A percentile compares a stretch with the other conserved stretches of the same genome.
These are phyloP conservation scores for Hortaea werneckii DNA, from an alignment of 2,329 filamentous ascomycete species.

Conservation along the genomic window DNA sequence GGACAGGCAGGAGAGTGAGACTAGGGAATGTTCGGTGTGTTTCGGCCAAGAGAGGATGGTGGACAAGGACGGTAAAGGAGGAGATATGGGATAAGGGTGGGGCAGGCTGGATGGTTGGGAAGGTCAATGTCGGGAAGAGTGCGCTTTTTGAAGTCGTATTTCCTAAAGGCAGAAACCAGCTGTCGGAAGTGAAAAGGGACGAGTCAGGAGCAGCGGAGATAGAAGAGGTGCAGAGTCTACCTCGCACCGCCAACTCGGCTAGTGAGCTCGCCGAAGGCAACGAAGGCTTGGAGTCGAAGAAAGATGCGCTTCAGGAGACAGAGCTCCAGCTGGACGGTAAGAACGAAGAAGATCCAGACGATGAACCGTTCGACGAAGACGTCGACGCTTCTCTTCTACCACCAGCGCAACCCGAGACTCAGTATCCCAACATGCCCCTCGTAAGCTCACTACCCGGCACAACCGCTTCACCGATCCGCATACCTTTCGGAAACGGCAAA, in stretches of 20 bases:
- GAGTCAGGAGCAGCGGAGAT: background rate
- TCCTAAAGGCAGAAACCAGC: slow-evolving; percentile 49
- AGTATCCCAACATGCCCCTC: slow-evolving; percentile 75
- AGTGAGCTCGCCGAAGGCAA: slow-evolving; percentile 2
- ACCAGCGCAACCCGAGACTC: slow-evolving; percentile 59
- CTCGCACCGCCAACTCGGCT: background rate
- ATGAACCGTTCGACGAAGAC: slow-evolving; percentile 17
- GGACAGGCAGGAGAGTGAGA: slow-evolving; percentile 58
- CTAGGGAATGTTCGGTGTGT: slow-evolving; percentile 81
- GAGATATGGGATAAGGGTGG: slow-evolving; percentile 76
- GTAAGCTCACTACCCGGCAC: slow-evolving; percentile 84
- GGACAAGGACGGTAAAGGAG: slow-evolving; percentile 77
- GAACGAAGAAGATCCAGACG: slow-evolving; percentile 7
- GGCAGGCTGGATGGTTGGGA: slow-evolving; percentile 93
- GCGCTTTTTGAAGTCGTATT: slow-evolving; percentile 80
- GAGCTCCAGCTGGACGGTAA: slow-evolving; percentile 1
- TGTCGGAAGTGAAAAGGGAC: background rate
- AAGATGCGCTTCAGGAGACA: slow-evolving; percentile 4
- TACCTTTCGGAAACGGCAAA: slow-evolving; percentile 75
- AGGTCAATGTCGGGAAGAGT: slow-evolving; percentile 95
- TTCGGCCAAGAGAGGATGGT: slow-evolving; percentile 79
- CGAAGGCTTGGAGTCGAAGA: background rate
- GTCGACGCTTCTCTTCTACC: slow-evolving; percentile 51
- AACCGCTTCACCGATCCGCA: slow-evolving; percentile 86
- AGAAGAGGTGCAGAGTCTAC: background rate